These are phyloP conservation scores for Candida boleticola DNA, from an alignment of 805 yeast species.

Conservation along the genomic window DNA sequence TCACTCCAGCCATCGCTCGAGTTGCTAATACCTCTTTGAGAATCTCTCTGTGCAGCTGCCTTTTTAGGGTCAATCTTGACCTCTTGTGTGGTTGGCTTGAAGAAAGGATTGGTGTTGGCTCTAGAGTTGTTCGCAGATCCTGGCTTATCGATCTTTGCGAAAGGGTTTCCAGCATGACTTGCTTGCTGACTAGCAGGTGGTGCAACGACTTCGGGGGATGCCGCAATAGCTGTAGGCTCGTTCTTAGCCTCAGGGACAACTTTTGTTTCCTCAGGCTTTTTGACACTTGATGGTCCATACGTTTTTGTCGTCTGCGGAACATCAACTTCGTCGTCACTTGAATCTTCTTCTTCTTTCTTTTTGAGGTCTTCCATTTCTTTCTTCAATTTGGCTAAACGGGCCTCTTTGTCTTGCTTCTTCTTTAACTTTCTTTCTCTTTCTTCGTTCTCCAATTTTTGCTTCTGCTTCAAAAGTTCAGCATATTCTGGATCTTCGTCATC, in stretches of 20 bases:
- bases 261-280: neutral
- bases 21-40: slow-evolving; percentile 57
- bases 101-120: slow-evolving; percentile 53
- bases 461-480: slow-evolving; percentile 45
- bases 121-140: slow-evolving; percentile 7
- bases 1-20: slow-evolving; percentile 50
- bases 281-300: slow-evolving; percentile 11
- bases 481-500: slow-evolving; percentile 48
- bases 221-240: slow-evolving; percentile 1
- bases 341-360: slow-evolving; percentile 22
- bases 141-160: slow-evolving; percentile 34
- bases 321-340: slow-evolving; percentile 34
- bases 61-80: slow-evolving; percentile 50
- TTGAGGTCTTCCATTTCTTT: slow-evolving; percentile 57
- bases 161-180: slow-evolving; percentile 48
- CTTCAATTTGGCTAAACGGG: slow-evolving; percentile 54
- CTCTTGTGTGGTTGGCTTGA: slow-evolving; percentile 41
- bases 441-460: slow-evolving; percentile 43
- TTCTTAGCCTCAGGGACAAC: slow-evolving; percentile 8
- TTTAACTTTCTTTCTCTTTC: slow-evolving; percentile 44
- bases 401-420: slow-evolving; percentile 59
- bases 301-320: slow-evolving; percentile 19
- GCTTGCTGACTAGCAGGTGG: slow-evolving; percentile 1
- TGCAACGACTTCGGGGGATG: neutral
- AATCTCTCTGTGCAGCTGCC: slow-evolving; percentile 68